Evolutionary conservation across 306 rosid genomes (phyloP).

Genomic region (Sicyos edulis): DNA sequence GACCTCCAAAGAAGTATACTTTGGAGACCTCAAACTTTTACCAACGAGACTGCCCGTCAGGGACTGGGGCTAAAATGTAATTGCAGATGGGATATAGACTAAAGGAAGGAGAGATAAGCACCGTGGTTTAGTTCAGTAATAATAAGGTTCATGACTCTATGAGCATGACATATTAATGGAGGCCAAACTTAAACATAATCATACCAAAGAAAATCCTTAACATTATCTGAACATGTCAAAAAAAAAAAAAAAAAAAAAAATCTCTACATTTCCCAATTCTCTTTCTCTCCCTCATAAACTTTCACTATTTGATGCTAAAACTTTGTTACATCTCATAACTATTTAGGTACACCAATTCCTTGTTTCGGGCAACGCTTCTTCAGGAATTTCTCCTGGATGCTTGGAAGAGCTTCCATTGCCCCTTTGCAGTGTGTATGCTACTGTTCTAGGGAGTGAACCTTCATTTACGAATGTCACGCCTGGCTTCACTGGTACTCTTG

Average conservation of each 20-base stretch:
- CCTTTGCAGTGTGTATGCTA: conserved; percentile 56
- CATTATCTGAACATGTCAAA: not conserved
- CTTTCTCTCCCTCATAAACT: not conserved
- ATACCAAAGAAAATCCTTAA: not conserved
- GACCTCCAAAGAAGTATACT: too few relatives aligned
- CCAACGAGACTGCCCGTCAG: too few relatives aligned
- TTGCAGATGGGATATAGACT: not conserved
- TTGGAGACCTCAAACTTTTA: too few relatives aligned
- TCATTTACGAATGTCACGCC: conserved; percentile 91
- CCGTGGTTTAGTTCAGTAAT: not conserved
- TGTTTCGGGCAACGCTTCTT: conserved; percentile 44
- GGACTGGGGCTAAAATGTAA: not conserved
- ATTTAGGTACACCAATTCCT: conserved; percentile 72
- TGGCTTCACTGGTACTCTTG: conserved; percentile 77
- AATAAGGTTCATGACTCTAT: not conserved
- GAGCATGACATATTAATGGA: not conserved
- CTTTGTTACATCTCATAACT: not conserved
- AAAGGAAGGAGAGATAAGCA: not conserved
- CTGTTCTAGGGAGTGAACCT: conserved; percentile 65
- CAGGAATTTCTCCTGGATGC: conserved; percentile 23
- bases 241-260: too few relatives aligned
- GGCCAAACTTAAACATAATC: not conserved
- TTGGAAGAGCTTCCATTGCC: conserved; percentile 57
- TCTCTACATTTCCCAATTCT: not conserved
- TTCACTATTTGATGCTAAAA: not conserved